Evolutionary conservation across 352 stramenopile genomes (phyloP).

Genomic region (Phytophthora rubi): DNA sequence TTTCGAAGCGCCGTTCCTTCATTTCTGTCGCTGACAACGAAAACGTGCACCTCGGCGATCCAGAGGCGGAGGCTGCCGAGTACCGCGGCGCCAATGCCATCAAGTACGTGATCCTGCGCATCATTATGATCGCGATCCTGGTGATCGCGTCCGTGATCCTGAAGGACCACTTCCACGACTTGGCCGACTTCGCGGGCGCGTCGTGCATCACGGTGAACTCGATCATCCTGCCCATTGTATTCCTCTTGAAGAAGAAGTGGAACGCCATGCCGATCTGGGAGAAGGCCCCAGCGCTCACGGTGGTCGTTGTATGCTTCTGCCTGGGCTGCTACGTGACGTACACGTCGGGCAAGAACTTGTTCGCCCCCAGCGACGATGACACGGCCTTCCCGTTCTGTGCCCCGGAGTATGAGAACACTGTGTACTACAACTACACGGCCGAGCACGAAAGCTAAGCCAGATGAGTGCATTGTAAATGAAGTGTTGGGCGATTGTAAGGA

Average conservation of each 20-base stretch:
- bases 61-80: conserved; percentile 29
- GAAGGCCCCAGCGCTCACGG: conserved; percentile 25
- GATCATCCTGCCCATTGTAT: conserved; percentile 55
- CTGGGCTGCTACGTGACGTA: conserved; percentile 45
- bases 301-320: conserved; percentile 36
- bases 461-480: neutral
- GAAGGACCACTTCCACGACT: conserved; percentile 53
- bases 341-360: conserved; percentile 39
- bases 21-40: conserved; percentile 53
- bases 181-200: conserved; percentile 47
- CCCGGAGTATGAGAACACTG: conserved; percentile 36
- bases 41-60: conserved; percentile 26
- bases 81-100: conserved; percentile 44
- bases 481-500: neutral
- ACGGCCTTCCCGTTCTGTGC: conserved; percentile 43
- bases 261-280: conserved; percentile 34
- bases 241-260: conserved; percentile 47
- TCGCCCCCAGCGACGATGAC: conserved; percentile 28
- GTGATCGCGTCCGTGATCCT: conserved; percentile 48
- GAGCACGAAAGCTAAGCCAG: conserved; percentile 30
- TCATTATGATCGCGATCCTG: conserved; percentile 41
- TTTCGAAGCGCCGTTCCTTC: conserved; percentile 43
- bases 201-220: conserved; percentile 54
- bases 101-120: conserved; percentile 48
- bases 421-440: conserved; percentile 55